These are phyloP conservation scores for Cicer cuneatum DNA, from an alignment of 306 rosid species.

Conservation along the genomic window DNA sequence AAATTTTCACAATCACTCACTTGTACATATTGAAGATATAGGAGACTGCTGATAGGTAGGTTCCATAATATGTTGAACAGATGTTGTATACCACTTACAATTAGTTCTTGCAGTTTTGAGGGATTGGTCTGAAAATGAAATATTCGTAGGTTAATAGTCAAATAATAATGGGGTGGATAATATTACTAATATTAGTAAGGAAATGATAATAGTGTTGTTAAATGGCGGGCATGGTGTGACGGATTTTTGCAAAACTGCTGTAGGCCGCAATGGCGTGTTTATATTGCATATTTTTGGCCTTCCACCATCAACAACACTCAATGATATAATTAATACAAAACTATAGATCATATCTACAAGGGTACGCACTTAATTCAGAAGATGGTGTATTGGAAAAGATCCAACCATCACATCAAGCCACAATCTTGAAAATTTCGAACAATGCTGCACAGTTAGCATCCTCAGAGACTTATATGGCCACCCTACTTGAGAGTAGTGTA, in stretches of 20 bases:
- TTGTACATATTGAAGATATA: background rate
- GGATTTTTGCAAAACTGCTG: too few relatives aligned
- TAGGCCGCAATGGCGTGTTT: too few relatives aligned
- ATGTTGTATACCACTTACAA: background rate
- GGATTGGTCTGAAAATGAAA: background rate
- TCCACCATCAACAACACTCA: background rate
- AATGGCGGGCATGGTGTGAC: too few relatives aligned
- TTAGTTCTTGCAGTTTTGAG: background rate
- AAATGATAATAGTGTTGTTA: background rate
- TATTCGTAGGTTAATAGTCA: background rate
- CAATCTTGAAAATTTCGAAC: background rate
- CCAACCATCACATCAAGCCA: background rate
- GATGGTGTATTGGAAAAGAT: background rate
- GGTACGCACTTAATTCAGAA: background rate
- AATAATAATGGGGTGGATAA: background rate
- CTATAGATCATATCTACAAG: background rate
- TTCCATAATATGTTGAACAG: background rate
- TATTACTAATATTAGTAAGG: background rate
- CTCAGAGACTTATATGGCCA: slow-evolving; percentile 6
- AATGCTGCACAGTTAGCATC: background rate
- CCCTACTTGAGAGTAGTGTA: background rate
- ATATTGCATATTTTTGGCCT: too few relatives aligned
- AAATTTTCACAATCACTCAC: background rate
- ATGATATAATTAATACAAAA: background rate
- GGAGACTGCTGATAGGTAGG: background rate